Evolutionary conservation across 2,329 filamentous ascomycete genomes (phyloP).

Genomic region (Chaetomiaceae sp.): DNA sequence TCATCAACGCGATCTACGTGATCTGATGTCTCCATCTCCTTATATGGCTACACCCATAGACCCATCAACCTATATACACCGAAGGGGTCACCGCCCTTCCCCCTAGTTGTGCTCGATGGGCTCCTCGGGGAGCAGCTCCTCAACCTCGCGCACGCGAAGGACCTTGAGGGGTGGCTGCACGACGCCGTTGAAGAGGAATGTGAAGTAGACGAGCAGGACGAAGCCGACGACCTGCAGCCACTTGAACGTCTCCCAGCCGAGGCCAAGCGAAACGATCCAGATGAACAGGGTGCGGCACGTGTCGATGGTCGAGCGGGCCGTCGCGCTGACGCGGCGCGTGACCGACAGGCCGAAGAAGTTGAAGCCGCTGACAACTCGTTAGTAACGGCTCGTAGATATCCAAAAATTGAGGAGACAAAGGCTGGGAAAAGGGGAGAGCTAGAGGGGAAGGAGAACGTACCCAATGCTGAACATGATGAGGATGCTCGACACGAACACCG

Average conservation of each 20-base stretch:
- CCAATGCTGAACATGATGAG: slow-evolving; percentile 98
- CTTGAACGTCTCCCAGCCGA: slow-evolving; percentile 97
- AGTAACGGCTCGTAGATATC: not conserved
- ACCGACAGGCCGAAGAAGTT: slow-evolving; percentile 98
- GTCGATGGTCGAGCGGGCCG: slow-evolving; percentile 90
- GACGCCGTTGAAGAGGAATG: slow-evolving; percentile 92
- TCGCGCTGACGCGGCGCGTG: slow-evolving; percentile 82
- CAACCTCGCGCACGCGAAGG: slow-evolving; percentile 52
- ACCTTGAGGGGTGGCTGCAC: slow-evolving; percentile 73
- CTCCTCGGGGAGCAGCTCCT: slow-evolving; percentile 70
- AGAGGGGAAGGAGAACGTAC: slow-evolving; percentile 50
- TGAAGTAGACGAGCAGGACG: slow-evolving; percentile 85
- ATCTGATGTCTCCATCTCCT: too few species aligned
- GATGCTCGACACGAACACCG: slow-evolving; percentile 70
- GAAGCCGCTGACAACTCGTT: slow-evolving; percentile 62
- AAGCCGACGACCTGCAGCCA: slow-evolving; percentile 92
- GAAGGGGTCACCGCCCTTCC: not conserved
- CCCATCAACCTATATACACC: not conserved
- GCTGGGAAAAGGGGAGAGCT: not conserved
- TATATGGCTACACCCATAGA: too few species aligned
- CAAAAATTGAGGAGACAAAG: not conserved
- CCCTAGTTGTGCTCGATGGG: slow-evolving; percentile 63
- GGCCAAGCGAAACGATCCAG: slow-evolving; percentile 86
- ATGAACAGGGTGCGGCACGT: slow-evolving; percentile 97
- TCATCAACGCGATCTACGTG: too few species aligned